phyloP scores from a whole-genome alignment of 495 filamentous ascomycete species.

The Hypoxylon lenormandii region DNA sequence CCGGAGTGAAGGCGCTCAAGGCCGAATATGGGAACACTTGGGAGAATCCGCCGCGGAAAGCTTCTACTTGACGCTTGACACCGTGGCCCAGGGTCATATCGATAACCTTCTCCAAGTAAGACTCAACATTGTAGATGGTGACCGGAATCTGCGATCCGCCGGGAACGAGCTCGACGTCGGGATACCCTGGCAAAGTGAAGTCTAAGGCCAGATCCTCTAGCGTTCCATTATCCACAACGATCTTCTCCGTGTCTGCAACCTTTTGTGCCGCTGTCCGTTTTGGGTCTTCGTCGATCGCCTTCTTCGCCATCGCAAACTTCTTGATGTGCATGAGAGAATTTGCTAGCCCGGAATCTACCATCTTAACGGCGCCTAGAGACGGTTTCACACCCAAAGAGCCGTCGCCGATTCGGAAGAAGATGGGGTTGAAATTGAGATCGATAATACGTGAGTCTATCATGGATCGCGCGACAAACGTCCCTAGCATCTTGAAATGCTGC shows the following conservation, averaged over 20 bases:
- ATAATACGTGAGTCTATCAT: conserved; percentile 99
- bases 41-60: conserved; percentile 91
- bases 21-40: conserved; percentile 96
- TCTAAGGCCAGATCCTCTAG: conserved; percentile 92
- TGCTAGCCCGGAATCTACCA: conserved; percentile 87
- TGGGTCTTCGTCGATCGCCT: conserved; percentile 77
- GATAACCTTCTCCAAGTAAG: conserved; percentile 88
- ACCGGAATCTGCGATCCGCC: conserved; percentile 78
- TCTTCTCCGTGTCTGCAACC: conserved; percentile 71
- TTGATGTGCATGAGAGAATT: conserved; percentile 87
- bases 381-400: conserved; percentile 77
- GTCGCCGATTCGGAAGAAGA: conserved; percentile 94
- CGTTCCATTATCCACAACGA: conserved; percentile 75
- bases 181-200: conserved; percentile 94
- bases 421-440: conserved; percentile 96
- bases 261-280: conserved; percentile 75
- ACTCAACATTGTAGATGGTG: conserved; percentile 87
- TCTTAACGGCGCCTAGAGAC: conserved; percentile 89
- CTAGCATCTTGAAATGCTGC: conserved; percentile 90
- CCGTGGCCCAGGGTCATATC: conserved; percentile 90
- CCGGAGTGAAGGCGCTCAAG: conserved; percentile 92
- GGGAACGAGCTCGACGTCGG: conserved; percentile 83
- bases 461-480: conserved; percentile 96
- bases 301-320: conserved; percentile 85
- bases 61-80: conserved; percentile 87